Base-by-base conservation (phyloP, 2,329 filamentous ascomycete species). In the Aureobasidium sp. region DNA sequence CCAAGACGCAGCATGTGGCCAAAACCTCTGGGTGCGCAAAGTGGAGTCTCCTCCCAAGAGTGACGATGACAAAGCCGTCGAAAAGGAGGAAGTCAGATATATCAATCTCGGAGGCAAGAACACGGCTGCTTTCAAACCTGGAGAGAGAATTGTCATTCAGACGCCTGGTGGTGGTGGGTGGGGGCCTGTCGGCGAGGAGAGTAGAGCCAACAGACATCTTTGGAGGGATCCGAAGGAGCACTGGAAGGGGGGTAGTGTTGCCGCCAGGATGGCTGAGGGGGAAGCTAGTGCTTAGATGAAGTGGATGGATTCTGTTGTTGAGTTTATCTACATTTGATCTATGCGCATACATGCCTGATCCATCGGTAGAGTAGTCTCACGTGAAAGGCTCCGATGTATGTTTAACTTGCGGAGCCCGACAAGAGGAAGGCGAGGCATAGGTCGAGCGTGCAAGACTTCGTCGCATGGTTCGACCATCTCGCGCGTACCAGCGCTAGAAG, bases 11-110 rank as follows among this genome's bases (percentile, higher is more conserved):
- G 71, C 81, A 60, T 85, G 86, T 47, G 91, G 91, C 0, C 71
- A 90, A 57, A 97, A 97, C 61, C 73, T 94, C 40, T 97, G 91
- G 91, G 83, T 94, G 27, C 76, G 88, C 6, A 84, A 80, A 56
- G 84, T 91, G 50, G 59, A 58, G 16, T 65, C 66, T 56, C 37
- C 63, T 1, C 61, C 70, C 37, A 62, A 61, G 12, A 62, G 57
- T 40, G 65, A 68, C 59, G 59, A 59, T 1, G 61, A 64, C 48
- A 47, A 37, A 10, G 58, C 59, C n/a, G 39, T 58, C 5, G 56
- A 57, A 10, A 58, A 63, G 3, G 57, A 61, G 3, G 65, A 64
- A 35, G 61, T 83, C 66, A 72, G 83, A 34, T 73, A 76, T 48
- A 84, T 90, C 63, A 90, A 87, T 62, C 66, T 90, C 34, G 86